These are phyloP conservation scores for Aureobasidium zeae DNA, from an alignment of 2,329 filamentous ascomycete genomes.

Conservation along the genomic window DNA sequence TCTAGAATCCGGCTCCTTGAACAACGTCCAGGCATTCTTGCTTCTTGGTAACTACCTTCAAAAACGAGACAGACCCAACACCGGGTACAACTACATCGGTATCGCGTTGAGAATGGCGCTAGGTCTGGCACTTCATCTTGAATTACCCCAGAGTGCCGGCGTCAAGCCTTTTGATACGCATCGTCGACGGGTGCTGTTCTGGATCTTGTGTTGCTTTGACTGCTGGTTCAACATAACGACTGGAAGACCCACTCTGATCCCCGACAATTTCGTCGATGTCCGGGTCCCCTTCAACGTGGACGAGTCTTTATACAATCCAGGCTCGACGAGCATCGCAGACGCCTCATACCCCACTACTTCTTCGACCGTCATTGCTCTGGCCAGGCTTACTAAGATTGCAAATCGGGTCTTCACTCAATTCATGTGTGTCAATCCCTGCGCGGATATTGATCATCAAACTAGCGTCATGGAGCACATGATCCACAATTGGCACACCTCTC, in stretches of 20 bases:
- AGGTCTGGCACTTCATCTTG: conserved; percentile 41
- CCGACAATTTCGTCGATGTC: conserved; percentile 37
- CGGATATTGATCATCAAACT: conserved; percentile 17
- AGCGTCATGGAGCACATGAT: conserved; percentile 20
- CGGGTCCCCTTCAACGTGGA: conserved; percentile 38
- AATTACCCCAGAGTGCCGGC: conserved; percentile 37
- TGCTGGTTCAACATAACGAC: conserved; percentile 43
- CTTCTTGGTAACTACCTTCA: conserved; percentile 41
- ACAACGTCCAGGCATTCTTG: conserved; percentile 39
- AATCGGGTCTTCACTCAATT: conserved; percentile 19
- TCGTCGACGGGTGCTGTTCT: conserved; percentile 27
- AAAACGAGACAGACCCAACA: conserved; percentile 43
- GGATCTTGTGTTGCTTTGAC: conserved; percentile 37
- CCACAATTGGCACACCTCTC: conserved; percentile 18
- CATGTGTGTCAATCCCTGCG: conserved; percentile 15
- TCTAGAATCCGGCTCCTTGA: conserved; percentile 43
- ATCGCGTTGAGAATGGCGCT: conserved; percentile 41
- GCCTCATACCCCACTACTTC: conserved; percentile 17
- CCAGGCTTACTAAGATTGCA: conserved; percentile 20
- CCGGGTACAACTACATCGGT: conserved; percentile 41
- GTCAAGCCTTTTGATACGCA: conserved; percentile 29
- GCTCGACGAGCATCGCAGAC: conserved; percentile 10
- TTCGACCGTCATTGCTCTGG: conserved; percentile 19
- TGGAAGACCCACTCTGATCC: conserved; percentile 39
- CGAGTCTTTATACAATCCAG: conserved; percentile 25